Conservation (phyloP, 306 rosid species). For the Comarum palustre region DNA sequence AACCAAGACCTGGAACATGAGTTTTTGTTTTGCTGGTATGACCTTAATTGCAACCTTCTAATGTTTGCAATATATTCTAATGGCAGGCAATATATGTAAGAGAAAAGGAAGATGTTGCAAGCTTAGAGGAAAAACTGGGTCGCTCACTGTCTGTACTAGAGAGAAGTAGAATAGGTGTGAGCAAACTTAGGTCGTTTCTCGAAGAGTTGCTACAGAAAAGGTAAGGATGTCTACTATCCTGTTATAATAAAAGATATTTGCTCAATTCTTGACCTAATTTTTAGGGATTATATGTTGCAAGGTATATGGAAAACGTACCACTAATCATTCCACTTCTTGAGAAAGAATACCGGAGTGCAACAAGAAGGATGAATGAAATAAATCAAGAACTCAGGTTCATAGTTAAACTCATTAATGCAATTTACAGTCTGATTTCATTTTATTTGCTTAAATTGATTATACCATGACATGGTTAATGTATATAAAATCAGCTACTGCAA, state of each 20-base stretch:
- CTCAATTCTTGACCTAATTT: constrained; percentile 15
- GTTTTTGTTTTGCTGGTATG: background rate
- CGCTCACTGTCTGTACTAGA: constrained; percentile 72
- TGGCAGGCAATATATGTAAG: constrained; percentile 72
- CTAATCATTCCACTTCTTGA: constrained; percentile 94
- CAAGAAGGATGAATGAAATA: constrained; percentile 71
- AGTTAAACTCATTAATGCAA: background rate
- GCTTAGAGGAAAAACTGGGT: constrained; percentile 79
- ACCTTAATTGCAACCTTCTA: background rate
- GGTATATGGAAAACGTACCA: constrained; percentile 90
- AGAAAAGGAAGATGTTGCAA: constrained; percentile 78
- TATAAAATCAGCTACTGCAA: background rate
- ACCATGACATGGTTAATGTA: background rate
- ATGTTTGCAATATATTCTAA: constrained; percentile 12
- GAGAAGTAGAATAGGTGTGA: constrained; percentile 87
- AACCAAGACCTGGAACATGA: background rate
- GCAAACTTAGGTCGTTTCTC: constrained; percentile 76
- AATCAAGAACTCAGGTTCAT: constrained; percentile 78
- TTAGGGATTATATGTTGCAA: constrained; percentile 38
- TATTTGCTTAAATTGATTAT: background rate
- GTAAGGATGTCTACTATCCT: constrained; percentile 26
- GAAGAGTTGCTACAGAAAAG: constrained; percentile 90
- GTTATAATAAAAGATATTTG: background rate
- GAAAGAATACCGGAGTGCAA: constrained; percentile 75
- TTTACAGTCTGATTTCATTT: background rate